These are phyloP conservation scores for Maudiozyma bulderi DNA, from an alignment of 805 yeast genomes.

Conservation along the genomic window DNA sequence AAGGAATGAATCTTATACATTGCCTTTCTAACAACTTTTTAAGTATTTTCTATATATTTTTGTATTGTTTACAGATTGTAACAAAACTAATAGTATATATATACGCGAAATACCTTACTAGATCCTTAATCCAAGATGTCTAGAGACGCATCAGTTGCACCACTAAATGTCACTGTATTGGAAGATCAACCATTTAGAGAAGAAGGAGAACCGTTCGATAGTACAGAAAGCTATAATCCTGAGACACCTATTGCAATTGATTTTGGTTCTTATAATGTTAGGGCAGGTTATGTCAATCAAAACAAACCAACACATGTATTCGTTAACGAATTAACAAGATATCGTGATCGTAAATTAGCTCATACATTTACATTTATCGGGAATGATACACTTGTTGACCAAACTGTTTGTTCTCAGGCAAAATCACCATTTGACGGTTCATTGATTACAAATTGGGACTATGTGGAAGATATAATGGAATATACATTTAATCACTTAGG, in stretches of 20 bases:
- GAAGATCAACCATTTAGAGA: slow-evolving; percentile 26
- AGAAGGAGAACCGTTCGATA: slow-evolving; percentile 26
- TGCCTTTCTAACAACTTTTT: too few relatives aligned
- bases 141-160: slow-evolving; percentile 22
- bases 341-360: slow-evolving; percentile 65
- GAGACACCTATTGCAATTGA: slow-evolving; percentile 77
- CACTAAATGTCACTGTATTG: slow-evolving; percentile 18
- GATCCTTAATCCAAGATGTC: slow-evolving; percentile 7
- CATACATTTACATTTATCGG: slow-evolving; percentile 67
- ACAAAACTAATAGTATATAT: not conserved
- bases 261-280: slow-evolving; percentile 56
- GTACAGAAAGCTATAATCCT: slow-evolving; percentile 23
- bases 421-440: slow-evolving; percentile 83
- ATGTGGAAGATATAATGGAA: slow-evolving; percentile 71
- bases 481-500: slow-evolving; percentile 75
- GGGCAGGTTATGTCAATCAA: slow-evolving; percentile 48
- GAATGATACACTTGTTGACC: slow-evolving; percentile 66
- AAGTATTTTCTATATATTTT: too few relatives aligned
- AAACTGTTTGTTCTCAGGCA: slow-evolving; percentile 55
- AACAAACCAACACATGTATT: slow-evolving; percentile 50
- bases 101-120: not conserved
- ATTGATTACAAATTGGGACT: slow-evolving; percentile 86
- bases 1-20: too few relatives aligned
- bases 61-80: not conserved
- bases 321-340: slow-evolving; percentile 60